Percentiles rank a stretch among this genome's conserved stretches.
phyloP scores from a whole-genome alignment of 2,329 filamentous ascomycete genomes.

The Pseudogymnoascus sp. region DNA sequence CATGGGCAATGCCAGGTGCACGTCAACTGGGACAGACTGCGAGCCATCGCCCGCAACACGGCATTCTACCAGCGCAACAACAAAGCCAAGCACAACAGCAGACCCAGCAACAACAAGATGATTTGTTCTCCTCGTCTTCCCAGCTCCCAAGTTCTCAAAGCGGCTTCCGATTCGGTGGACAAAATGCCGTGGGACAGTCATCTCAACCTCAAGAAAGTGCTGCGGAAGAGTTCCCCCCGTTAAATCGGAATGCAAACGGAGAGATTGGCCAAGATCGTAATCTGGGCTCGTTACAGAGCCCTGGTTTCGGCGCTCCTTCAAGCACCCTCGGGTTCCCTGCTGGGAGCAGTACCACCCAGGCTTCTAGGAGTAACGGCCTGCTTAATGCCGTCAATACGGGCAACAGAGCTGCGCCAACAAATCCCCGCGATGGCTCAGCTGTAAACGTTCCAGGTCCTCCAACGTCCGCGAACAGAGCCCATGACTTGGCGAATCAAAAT shows the following conservation, averaged over 20 bases:
- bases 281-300: constrained; percentile 46
- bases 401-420: constrained; percentile 35
- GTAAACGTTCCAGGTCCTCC: background rate
- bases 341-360: constrained; percentile 30
- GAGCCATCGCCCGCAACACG: constrained; percentile 24
- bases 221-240: constrained; percentile 56
- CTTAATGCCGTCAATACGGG: constrained; percentile 58
- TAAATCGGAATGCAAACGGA: constrained; percentile 50
- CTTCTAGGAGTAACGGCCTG: constrained; percentile 51
- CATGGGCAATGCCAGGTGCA: constrained; percentile 26
- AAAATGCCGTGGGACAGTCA: constrained; percentile 27
- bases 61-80: constrained; percentile 22
- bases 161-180: constrained; percentile 28
- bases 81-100: constrained; percentile 26
- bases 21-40: constrained; percentile 24
- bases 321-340: constrained; percentile 31
- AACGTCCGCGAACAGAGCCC: no score
- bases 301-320: constrained; percentile 46
- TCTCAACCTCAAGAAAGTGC: constrained; percentile 39
- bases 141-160: constrained; percentile 26
- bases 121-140: constrained; percentile 28
- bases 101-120: constrained; percentile 29
- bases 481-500: background rate
- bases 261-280: constrained; percentile 52
- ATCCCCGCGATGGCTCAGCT: background rate